Percentiles rank a stretch among this genome's conserved stretches.
These are phyloP conservation scores for Xerophyta viscosa DNA, from an alignment of 106 monocot genomes.

Conservation along the genomic window DNA sequence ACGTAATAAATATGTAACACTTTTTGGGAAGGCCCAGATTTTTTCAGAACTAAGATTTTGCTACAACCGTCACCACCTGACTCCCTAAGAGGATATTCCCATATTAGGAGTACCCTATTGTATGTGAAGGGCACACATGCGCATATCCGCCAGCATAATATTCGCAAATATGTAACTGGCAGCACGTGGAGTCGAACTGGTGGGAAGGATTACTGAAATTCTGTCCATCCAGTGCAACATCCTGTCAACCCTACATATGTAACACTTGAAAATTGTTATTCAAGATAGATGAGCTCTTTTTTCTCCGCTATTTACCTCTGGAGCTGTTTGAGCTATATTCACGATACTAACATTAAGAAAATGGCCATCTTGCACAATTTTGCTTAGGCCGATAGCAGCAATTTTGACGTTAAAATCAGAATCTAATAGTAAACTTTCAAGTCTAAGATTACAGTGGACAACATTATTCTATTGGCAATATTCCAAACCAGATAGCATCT, in stretches of 20 bases:
- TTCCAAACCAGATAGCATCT: conserved; percentile 41
- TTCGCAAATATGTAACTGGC: too few relatives aligned
- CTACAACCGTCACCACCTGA: too few relatives aligned
- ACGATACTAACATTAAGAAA: conserved; percentile 42
- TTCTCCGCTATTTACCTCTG: conserved; percentile 18
- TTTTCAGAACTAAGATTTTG: too few relatives aligned
- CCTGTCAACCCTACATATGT: not conserved
- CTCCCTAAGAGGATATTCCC: too few relatives aligned
- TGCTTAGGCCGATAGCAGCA: conserved; percentile 44
- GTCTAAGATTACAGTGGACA: conserved; percentile 38
- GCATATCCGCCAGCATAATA: not conserved
- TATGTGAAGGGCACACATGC: too few relatives aligned
- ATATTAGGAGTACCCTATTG: too few relatives aligned
- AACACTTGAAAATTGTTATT: not conserved
- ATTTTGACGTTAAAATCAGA: conserved; percentile 37
- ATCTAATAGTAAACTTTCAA: conserved; percentile 41
- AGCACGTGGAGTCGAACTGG: too few relatives aligned
- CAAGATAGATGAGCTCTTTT: too few relatives aligned
- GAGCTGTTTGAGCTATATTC: conserved; percentile 37
- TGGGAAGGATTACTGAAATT: too few relatives aligned
- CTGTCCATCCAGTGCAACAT: too few relatives aligned
- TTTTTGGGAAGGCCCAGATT: too few relatives aligned
- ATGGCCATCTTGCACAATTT: conserved; percentile 41
- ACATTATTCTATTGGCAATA: conserved; percentile 41
- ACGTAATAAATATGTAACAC: too few relatives aligned